These are phyloP conservation scores for Dactylonectria estremocensis DNA, from an alignment of 2,329 filamentous ascomycete genomes.

Conservation along the genomic window DNA sequence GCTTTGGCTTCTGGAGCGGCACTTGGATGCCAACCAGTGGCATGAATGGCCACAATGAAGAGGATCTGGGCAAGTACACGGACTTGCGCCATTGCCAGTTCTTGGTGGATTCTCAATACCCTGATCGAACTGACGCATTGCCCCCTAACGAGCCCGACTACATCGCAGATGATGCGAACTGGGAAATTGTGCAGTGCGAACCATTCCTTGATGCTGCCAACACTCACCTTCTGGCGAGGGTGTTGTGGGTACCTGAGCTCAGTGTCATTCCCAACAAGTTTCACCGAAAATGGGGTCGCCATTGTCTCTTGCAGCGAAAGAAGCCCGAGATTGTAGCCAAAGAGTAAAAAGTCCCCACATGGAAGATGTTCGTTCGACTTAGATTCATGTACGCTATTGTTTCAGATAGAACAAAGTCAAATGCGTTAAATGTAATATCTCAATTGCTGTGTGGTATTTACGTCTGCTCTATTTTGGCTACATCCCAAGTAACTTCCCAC, in stretches of 20 bases:
- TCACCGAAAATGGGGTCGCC: conserved; percentile 86
- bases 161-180: conserved; percentile 78
- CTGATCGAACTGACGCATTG: conserved; percentile 62
- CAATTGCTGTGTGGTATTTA: conserved; percentile 19
- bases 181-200: conserved; percentile 83
- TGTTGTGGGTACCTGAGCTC: conserved; percentile 86
- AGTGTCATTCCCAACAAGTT: conserved; percentile 78
- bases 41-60: conserved; percentile 93
- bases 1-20: conserved; percentile 84
- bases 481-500: conserved; percentile 29
- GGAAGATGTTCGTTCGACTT: not conserved
- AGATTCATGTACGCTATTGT: conserved; percentile 5
- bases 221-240: conserved; percentile 81
- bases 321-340: conserved; percentile 13
- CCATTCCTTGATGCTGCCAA: conserved; percentile 85
- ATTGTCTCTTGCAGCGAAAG: conserved; percentile 83
- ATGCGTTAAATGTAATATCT: conserved; percentile 19
- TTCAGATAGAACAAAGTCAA: conserved; percentile 7
- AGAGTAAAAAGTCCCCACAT: conserved; percentile 7
- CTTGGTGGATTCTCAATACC: conserved; percentile 89
- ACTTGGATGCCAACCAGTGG: conserved; percentile 86
- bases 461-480: not conserved
- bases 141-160: conserved; percentile 87
- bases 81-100: conserved; percentile 84
- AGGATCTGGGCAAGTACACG: conserved; percentile 90